Conservation (phyloP, 371 early-diverging fungal genomes). For the Synchytrium microbalum region DNA sequence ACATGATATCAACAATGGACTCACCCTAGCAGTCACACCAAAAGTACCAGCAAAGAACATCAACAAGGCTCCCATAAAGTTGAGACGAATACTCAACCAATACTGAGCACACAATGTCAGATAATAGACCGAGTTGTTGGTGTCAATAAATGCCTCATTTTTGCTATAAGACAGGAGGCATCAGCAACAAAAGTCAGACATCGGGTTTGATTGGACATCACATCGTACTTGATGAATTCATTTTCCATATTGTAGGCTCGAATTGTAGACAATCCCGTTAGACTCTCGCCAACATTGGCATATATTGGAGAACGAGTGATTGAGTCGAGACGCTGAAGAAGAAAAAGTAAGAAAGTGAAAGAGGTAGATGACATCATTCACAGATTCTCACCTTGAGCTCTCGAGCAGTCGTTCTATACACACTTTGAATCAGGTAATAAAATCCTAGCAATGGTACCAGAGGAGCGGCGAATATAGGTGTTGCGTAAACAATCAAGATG, state of each 20-base stretch:
- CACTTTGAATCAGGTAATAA: constrained; percentile 31
- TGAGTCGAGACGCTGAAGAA: constrained; percentile 41
- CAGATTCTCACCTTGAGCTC: no score
- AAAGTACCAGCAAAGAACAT: constrained; percentile 39
- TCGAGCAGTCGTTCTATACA: constrained; percentile 32
- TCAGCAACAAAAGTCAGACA: no score
- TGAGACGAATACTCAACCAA: constrained; percentile 84
- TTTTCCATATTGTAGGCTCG: constrained; percentile 16
- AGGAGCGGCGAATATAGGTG: constrained; percentile 30
- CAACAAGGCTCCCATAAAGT: constrained; percentile 51
- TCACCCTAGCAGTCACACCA: constrained; percentile 30
- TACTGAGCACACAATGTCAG: constrained; percentile 77
- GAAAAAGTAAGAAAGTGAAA: no score
- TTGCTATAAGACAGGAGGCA: no score
- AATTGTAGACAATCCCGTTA: constrained; percentile 21
- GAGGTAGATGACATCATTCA: no score
- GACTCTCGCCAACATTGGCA: constrained; percentile 15
- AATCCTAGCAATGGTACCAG: constrained; percentile 26
- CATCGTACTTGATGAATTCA: constrained; percentile 31
- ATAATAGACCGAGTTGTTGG: constrained; percentile 70
- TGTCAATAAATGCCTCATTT: constrained; percentile 22
- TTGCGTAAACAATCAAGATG: constrained; percentile 34
- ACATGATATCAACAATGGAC: no score
- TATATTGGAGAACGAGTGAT: constrained; percentile 8
- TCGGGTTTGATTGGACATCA: constrained; percentile 26